Conservation (phyloP, 257 asterid genomes). For the Haberlea rhodopensis region DNA sequence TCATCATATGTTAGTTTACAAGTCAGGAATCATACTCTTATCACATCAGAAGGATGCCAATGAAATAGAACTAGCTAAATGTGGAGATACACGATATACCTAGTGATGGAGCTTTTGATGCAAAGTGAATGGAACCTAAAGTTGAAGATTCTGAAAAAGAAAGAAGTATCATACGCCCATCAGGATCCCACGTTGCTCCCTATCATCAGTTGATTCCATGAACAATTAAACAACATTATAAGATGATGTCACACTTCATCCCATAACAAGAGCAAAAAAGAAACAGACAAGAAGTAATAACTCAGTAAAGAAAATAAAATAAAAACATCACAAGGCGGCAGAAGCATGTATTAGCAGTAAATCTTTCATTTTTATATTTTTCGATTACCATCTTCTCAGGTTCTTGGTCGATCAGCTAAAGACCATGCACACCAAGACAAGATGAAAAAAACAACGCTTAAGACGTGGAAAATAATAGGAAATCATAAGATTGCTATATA, state of each 20-base stretch:
- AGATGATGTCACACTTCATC: slow-evolving; percentile 2
- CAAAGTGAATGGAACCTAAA: slow-evolving; percentile 88
- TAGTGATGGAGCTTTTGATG: slow-evolving; percentile 91
- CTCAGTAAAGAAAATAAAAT: slow-evolving; percentile 10
- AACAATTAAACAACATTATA: slow-evolving; percentile 21
- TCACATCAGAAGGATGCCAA: slow-evolving; percentile 13
- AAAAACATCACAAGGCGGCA: slow-evolving; percentile 10
- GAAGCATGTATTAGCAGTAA: slow-evolving; percentile 14
- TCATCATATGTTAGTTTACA: slow-evolving; percentile 6
- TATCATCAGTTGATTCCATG: slow-evolving; percentile 31
- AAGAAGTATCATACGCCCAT: slow-evolving; percentile 78
- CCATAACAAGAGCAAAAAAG: slow-evolving; percentile 13
- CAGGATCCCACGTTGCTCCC: slow-evolving; percentile 99
- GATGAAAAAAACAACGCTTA: slow-evolving; percentile 19
- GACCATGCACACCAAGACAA: slow-evolving; percentile 12
- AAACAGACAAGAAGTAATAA: slow-evolving; percentile 14
- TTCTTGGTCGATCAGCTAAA: slow-evolving; percentile 1
- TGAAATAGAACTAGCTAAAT: slow-evolving; percentile 15
- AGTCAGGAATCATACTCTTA: neutral
- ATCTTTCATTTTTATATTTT: neutral
- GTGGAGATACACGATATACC: slow-evolving; percentile 40
- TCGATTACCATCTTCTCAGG: neutral
- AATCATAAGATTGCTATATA: neutral
- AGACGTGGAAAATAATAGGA: neutral
- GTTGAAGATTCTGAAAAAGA: slow-evolving; percentile 68